Percentiles rank a stretch among this genome's conserved stretches.
phyloP scores from a whole-genome alignment of 169 alveolate genomes.

The Plasmodium relictum region DNA sequence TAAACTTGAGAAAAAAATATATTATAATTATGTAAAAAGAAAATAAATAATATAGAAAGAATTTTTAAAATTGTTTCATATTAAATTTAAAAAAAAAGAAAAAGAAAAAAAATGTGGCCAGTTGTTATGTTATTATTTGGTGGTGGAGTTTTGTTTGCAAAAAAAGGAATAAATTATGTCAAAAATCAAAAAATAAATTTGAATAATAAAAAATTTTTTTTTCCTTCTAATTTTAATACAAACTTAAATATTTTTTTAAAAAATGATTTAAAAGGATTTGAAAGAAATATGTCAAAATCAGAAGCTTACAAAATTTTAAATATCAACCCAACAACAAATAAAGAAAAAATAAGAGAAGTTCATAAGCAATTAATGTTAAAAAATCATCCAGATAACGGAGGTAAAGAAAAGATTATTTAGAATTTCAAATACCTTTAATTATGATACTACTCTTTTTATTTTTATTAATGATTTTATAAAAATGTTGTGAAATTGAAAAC shows the following conservation, averaged over 20 bases:
- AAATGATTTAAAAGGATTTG: slow-evolving; percentile 82
- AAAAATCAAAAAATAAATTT: slow-evolving; percentile 25
- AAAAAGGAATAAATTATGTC: slow-evolving; percentile 59
- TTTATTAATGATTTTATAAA: too few relatives aligned
- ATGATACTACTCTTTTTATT: too few relatives aligned
- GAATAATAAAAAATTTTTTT: slow-evolving; percentile 16
- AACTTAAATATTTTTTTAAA: slow-evolving; percentile 52
- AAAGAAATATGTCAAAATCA: slow-evolving; percentile 81
- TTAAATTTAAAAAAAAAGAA: slow-evolving; percentile 3
- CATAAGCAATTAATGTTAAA: slow-evolving; percentile 92
- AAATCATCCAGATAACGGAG: slow-evolving; percentile 94
- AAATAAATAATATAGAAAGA: too few relatives aligned
- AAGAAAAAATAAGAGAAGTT: slow-evolving; percentile 86
- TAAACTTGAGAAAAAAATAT: too few relatives aligned
- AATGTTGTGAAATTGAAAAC: too few relatives aligned
- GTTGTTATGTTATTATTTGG: slow-evolving; percentile 61
- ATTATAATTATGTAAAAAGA: too few relatives aligned
- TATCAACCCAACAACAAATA: slow-evolving; percentile 85
- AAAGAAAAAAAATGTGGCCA: slow-evolving; percentile 56
- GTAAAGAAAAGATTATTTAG: slow-evolving; percentile 74
- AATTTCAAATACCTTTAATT: too few relatives aligned
- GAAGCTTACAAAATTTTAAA: slow-evolving; percentile 86
- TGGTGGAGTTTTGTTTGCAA: slow-evolving; percentile 53
- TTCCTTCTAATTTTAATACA: slow-evolving; percentile 44
- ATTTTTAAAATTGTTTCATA: too few relatives aligned